Evolutionary conservation across 257 asterid genomes (phyloP).

Genomic region (Penstemon davidsonii): DNA sequence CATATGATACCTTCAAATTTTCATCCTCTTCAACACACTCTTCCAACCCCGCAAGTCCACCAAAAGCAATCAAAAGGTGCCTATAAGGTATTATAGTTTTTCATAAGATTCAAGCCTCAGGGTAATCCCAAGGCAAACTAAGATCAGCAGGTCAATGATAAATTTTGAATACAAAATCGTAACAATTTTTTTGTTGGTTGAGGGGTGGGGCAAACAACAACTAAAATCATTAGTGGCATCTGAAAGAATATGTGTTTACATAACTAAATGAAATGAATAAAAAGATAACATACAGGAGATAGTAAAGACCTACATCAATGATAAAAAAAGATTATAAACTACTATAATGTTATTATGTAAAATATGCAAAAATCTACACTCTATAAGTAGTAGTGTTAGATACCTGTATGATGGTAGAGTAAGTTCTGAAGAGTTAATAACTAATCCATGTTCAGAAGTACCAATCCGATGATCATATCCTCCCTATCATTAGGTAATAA

Average conservation of each 20-base stretch:
- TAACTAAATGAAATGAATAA: neutral
- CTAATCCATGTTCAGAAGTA: constrained; percentile 86
- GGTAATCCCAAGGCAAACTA: neutral
- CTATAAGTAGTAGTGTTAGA: neutral
- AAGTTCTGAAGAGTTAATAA: constrained; percentile 66
- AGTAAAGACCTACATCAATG: neutral
- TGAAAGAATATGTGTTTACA: neutral
- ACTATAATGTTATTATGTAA: neutral
- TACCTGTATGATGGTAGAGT: constrained; percentile 78
- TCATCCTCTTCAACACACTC: constrained; percentile 87
- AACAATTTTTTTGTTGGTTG: too few species aligned
- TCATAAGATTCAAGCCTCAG: neutral
- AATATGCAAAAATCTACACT: neutral
- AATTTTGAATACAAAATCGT: neutral
- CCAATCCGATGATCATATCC: constrained; percentile 90
- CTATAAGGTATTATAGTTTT: constrained; percentile 31
- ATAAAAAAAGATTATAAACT: neutral
- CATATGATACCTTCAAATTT: constrained; percentile 56
- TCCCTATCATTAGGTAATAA: constrained; percentile 42
- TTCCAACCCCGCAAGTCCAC: constrained; percentile 98
- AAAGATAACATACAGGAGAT: neutral
- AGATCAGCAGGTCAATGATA: neutral
- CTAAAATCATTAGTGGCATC: neutral
- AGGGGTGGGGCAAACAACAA: neutral
- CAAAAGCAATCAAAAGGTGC: constrained; percentile 95